phyloP scores from a whole-genome alignment of 495 filamentous ascomycete genomes.

The Aspergillus steynii region DNA sequence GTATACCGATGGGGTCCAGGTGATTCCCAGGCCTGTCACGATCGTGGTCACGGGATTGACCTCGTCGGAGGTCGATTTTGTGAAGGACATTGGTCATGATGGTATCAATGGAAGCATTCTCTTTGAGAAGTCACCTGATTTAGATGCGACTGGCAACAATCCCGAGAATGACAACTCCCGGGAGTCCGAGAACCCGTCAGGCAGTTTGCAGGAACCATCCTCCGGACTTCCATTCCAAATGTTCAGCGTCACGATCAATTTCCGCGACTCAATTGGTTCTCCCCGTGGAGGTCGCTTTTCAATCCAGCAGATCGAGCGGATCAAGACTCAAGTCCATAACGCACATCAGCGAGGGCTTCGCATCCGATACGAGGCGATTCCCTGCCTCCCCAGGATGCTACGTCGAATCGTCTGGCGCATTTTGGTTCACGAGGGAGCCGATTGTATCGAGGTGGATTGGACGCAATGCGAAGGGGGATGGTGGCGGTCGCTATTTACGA shows the following conservation, averaged over 20 bases:
- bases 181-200: no score
- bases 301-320: constrained; percentile 51
- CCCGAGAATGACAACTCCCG: no score
- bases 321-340: constrained; percentile 56
- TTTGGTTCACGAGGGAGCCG: constrained; percentile 62
- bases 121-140: constrained; percentile 43
- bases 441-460: constrained; percentile 31
- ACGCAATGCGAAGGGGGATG: constrained; percentile 1
- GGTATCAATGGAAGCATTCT: constrained; percentile 61
- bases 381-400: constrained; percentile 58
- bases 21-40: constrained; percentile 59
- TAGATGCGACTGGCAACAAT: background rate
- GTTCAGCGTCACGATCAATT: constrained; percentile 42
- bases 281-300: constrained; percentile 32
- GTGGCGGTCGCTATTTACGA: constrained; percentile 12
- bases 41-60: constrained; percentile 69
- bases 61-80: constrained; percentile 49
- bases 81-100: constrained; percentile 30
- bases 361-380: constrained; percentile 67
- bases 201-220: background rate
- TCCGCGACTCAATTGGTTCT: constrained; percentile 36
- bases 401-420: constrained; percentile 65
- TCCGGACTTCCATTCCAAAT: constrained; percentile 18
- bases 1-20: constrained; percentile 49
- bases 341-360: constrained; percentile 62